A percentile compares a stretch with the other conserved stretches of the same genome.
phyloP scores from a whole-genome alignment of 805 yeast species.

The Pichia ethanolica region DNA sequence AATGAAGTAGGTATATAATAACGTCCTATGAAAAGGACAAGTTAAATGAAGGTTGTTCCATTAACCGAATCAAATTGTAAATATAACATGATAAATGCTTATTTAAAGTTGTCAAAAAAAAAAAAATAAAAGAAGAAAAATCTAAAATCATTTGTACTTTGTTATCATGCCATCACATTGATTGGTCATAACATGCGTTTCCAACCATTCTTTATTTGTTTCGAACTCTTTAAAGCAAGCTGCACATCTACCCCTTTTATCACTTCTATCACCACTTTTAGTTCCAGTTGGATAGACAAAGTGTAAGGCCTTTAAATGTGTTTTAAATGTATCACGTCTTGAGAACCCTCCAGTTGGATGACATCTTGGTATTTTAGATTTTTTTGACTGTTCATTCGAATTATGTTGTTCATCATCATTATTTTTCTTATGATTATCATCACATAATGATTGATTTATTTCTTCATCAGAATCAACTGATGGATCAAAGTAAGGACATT shows the following conservation, averaged over 20 bases:
- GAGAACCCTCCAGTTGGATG: conserved; percentile 55
- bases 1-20: too few species aligned
- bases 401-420: neutral
- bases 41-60: too few species aligned
- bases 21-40: too few species aligned
- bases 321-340: conserved; percentile 51
- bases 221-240: conserved; percentile 46
- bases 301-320: conserved; percentile 50
- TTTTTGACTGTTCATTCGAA: neutral
- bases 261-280: conserved; percentile 36
- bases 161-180: conserved; percentile 33
- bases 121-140: neutral
- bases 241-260: conserved; percentile 43
- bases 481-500: conserved; percentile 42
- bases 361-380: conserved; percentile 31
- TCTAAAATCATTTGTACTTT: conserved; percentile 14
- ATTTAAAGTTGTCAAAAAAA: too few species aligned
- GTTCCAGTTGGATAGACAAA: conserved; percentile 52
- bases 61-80: too few species aligned
- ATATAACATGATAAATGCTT: too few species aligned
- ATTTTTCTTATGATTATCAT: neutral
- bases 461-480: neutral
- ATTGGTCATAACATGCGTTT: conserved; percentile 42
- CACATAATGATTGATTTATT: neutral
- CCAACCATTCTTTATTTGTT: conserved; percentile 45